A percentile compares a stretch with the other conserved stretches of the same genome.
These are phyloP conservation scores for Ramalina intermedia DNA, from an alignment of 495 filamentous ascomycete genomes.

Conservation along the genomic window DNA sequence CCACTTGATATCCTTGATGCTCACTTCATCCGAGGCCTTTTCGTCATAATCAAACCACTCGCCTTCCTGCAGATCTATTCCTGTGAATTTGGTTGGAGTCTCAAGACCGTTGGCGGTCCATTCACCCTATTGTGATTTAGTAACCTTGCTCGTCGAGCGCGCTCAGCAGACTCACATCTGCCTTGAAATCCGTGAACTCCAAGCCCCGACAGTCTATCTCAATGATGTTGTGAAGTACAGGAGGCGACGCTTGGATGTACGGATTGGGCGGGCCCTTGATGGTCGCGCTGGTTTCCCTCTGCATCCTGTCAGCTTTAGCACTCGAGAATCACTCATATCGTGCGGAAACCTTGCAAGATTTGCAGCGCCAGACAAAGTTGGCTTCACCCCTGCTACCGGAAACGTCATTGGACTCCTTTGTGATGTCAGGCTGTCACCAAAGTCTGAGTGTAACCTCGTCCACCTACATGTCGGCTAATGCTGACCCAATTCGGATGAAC, in stretches of 20 bases:
- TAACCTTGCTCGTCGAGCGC: background rate
- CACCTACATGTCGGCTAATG: slow-evolving; percentile 75
- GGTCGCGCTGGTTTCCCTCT: slow-evolving; percentile 53
- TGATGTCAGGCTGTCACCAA: background rate
- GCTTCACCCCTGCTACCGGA: slow-evolving; percentile 87
- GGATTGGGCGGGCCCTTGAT: slow-evolving; percentile 57
- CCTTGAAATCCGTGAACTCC: slow-evolving; percentile 79
- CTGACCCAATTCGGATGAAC: slow-evolving; percentile 75
- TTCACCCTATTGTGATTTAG: slow-evolving; percentile 44
- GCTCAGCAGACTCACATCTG: slow-evolving; percentile 45
- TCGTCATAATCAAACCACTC: slow-evolving; percentile 90
- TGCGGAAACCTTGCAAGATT: slow-evolving; percentile 59
- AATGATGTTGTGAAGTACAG: slow-evolving; percentile 61
- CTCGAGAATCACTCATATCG: slow-evolving; percentile 14
- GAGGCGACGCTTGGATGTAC: slow-evolving; percentile 53
- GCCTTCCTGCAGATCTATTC: slow-evolving; percentile 68
- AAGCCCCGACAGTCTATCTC: slow-evolving; percentile 87
- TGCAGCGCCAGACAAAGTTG: slow-evolving; percentile 97
- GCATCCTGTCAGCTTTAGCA: background rate
- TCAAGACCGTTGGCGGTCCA: slow-evolving; percentile 77
- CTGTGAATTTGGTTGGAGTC: slow-evolving; percentile 60
- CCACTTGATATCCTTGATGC: slow-evolving; percentile 87
- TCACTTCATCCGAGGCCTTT: slow-evolving; percentile 64
- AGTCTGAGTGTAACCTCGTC: background rate
- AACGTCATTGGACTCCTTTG: slow-evolving; percentile 69